These are phyloP conservation scores for Ganoderma resinaceum DNA, from an alignment of 1,284 basidiomycete species.

Conservation along the genomic window DNA sequence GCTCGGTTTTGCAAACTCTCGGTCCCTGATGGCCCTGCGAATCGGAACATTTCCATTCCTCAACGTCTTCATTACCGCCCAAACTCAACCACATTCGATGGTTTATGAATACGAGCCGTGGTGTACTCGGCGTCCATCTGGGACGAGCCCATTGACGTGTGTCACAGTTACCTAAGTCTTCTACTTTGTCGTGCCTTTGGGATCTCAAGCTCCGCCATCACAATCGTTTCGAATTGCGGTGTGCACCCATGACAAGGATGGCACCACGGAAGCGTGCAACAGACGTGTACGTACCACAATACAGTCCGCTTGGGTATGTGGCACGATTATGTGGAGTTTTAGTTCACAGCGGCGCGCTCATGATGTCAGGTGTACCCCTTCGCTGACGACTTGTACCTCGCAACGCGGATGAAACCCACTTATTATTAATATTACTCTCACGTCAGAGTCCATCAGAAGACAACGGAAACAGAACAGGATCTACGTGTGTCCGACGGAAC, in stretches of 20 bases:
- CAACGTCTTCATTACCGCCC: background rate
- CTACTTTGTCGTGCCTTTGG: background rate
- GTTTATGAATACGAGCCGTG: background rate
- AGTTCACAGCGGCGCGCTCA: background rate
- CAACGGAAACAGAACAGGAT: too few relatives aligned
- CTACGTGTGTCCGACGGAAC: too few relatives aligned
- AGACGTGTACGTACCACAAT: background rate
- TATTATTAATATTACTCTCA: background rate
- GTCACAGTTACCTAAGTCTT: background rate
- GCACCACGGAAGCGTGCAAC: background rate
- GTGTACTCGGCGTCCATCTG: background rate
- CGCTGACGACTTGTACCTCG: background rate
- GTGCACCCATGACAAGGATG: background rate
- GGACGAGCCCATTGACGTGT: background rate
- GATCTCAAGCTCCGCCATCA: background rate
- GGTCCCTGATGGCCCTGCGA: background rate
- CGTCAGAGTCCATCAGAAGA: too few relatives aligned
- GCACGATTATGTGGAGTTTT: background rate
- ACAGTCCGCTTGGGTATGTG: background rate
- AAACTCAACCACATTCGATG: background rate
- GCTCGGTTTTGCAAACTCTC: background rate
- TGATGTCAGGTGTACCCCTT: background rate
- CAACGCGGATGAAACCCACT: background rate
- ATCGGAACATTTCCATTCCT: background rate
- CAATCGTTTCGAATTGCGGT: background rate